phyloP scores from a whole-genome alignment of 2,329 filamentous ascomycete genomes.

The Dendrostoma leiphaemia region DNA sequence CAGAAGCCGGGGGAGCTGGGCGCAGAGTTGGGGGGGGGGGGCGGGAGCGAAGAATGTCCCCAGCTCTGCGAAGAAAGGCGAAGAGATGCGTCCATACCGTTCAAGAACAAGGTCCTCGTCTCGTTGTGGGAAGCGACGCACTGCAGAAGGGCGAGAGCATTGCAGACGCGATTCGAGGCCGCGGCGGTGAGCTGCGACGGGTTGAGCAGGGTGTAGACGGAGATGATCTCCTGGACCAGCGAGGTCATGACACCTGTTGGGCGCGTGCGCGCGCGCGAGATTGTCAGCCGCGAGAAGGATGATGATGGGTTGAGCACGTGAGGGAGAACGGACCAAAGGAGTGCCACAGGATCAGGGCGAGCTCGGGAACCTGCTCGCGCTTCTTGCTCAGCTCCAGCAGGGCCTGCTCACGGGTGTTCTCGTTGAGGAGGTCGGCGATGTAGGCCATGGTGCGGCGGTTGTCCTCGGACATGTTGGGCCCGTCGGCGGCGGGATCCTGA shows the following conservation, averaged over 20 bases:
- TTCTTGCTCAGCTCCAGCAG: slow-evolving; percentile 97
- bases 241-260: slow-evolving; percentile 91
- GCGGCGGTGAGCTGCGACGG: slow-evolving; percentile 95
- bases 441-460: slow-evolving; percentile 90
- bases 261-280: too few relatives aligned
- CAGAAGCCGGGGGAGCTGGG: too few relatives aligned
- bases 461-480: slow-evolving; percentile 71
- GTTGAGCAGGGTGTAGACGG: slow-evolving; percentile 94
- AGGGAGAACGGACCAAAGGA: slow-evolving; percentile 92
- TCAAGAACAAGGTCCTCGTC: slow-evolving; percentile 88
- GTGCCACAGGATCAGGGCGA: slow-evolving; percentile 96
- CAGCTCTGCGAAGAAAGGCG: too few relatives aligned
- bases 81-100: slow-evolving; percentile 57
- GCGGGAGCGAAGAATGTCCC: too few relatives aligned
- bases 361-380: slow-evolving; percentile 93
- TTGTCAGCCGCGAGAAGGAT: not conserved
- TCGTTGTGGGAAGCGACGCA: slow-evolving; percentile 98
- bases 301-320: not conserved
- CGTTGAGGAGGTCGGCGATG: slow-evolving; percentile 88
- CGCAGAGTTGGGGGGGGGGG: not conserved
- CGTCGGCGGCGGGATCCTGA: slow-evolving; percentile 60
- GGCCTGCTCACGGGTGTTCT: slow-evolving; percentile 82
- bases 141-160: slow-evolving; percentile 90
- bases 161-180: slow-evolving; percentile 96
- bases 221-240: slow-evolving; percentile 96